Evolutionary conservation across 106 monocot species (phyloP), one percentile per base, ranked within the genome.

Genomic region (Triglochin maritima): DNA sequence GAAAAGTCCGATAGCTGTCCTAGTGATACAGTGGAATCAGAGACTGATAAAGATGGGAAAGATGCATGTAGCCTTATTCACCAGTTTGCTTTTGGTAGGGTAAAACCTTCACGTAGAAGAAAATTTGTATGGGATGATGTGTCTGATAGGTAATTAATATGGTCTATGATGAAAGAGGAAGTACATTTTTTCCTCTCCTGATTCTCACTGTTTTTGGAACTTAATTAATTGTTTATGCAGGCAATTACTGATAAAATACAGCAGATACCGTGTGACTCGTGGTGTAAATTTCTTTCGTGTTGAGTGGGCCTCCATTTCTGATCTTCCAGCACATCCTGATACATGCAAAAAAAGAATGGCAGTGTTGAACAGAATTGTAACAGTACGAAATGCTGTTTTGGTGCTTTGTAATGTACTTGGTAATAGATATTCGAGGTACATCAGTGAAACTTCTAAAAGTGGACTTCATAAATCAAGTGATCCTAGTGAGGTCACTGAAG

Each of bases 311-410:
- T 86, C 85, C 6, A 48, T 96, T 49, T 53, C 70, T 59, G 73
- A 88, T 72, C 90, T 96, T 82, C 96, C 96, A 65, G 85, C 90
- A 9, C 73, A 58, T 76, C 83, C 86, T 53, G 45, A 13, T 16
- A 63, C 80, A 16, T 91, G 96, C 17, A 42, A 73, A 66, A 85
- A 83, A 77, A 85, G 96, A 78, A 88, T 96, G 81, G 69, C 71
- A 59, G 9, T 60, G 43, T 63, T 96, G 46, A 91, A 70, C 9
- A 70, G 60, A 52, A 79, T 91, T 42, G 10, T 6, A 7, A 74
- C 66, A 17, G 64, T 81, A 17, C 80, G 85, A 48, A 77, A 69
- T 69, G 81, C 85, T 49, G 49, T 96, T 45, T 70, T 81, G 78
- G 77, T 72, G 57, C 59, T 96, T 3, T 96, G 96, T 72, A 86